A percentile compares a stretch with the other conserved stretches of the same genome.
Evolutionary conservation across 805 yeast species (phyloP).

Genomic region (Pichia ethanolica): DNA sequence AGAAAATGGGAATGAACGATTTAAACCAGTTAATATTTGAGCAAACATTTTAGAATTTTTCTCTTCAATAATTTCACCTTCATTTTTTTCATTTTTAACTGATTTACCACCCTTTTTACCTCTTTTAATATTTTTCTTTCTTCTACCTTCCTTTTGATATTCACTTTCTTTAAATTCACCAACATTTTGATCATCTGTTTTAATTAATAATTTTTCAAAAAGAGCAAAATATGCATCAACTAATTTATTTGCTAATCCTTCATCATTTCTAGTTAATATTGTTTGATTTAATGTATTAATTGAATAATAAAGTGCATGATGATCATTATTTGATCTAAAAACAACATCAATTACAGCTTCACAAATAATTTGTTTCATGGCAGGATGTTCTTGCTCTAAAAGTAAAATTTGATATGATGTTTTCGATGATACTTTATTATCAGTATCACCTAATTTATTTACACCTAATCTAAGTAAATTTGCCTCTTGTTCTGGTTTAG

Average conservation of each 20-base stretch:
- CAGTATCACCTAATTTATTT: constrained; percentile 89
- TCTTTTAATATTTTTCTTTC: constrained; percentile 69
- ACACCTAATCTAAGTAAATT: constrained; percentile 83
- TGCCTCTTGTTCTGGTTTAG: constrained; percentile 95
- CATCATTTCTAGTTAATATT: constrained; percentile 70
- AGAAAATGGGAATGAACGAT: constrained; percentile 93
- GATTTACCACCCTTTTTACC: constrained; percentile 88
- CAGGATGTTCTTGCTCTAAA: constrained; percentile 87
- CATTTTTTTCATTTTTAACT: constrained; percentile 57
- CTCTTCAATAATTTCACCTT: constrained; percentile 63
- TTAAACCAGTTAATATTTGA: constrained; percentile 88
- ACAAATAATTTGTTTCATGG: constrained; percentile 79
- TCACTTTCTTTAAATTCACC: constrained; percentile 33
- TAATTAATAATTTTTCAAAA: constrained; percentile 75
- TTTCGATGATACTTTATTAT: constrained; percentile 83
- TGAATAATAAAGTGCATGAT: constrained; percentile 84
- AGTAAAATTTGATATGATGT: constrained; percentile 75
- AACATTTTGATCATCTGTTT: constrained; percentile 45
- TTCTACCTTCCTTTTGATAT: constrained; percentile 50
- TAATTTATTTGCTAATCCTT: constrained; percentile 72
- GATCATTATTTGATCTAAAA: constrained; percentile 67
- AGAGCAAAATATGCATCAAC: constrained; percentile 79
- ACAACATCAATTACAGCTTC: constrained; percentile 76
- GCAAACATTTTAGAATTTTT: constrained; percentile 78
- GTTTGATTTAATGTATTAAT: constrained; percentile 89